These are phyloP conservation scores for Theobroma grandiflorum DNA, from an alignment of 441 rosid genomes.

Conservation along the genomic window DNA sequence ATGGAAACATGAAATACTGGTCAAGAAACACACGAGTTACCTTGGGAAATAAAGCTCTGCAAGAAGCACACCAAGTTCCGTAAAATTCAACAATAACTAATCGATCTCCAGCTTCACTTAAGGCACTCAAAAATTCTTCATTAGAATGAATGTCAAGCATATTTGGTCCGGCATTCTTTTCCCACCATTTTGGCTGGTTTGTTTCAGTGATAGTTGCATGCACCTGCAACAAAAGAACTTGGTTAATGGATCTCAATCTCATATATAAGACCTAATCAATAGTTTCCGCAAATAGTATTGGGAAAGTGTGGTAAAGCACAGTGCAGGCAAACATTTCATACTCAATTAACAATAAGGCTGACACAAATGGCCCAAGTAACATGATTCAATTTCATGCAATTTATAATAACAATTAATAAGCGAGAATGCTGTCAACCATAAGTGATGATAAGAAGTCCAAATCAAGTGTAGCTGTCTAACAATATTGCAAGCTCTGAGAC, in stretches of 20 bases:
- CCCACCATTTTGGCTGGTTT: conserved; percentile 97
- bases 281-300: not conserved
- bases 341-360: not conserved
- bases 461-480: not conserved
- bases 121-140: conserved; percentile 79
- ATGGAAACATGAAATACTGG: not conserved
- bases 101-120: conserved; percentile 83
- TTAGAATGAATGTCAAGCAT: conserved; percentile 95
- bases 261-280: not conserved
- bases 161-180: conserved; percentile 83
- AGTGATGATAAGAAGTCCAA: not conserved
- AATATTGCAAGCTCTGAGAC: not conserved
- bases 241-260: conserved; percentile 20
- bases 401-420: not conserved
- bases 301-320: not conserved
- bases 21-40: conserved; percentile 38
- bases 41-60: conserved; percentile 92
- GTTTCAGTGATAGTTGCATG: conserved; percentile 75
- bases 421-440: not conserved
- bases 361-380: not conserved
- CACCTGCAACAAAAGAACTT: conserved; percentile 49
- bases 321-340: not conserved
- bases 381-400: not conserved
- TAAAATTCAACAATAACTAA: conserved; percentile 97
- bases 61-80: conserved; percentile 99